A percentile compares a stretch with the other conserved stretches of the same genome.
Evolutionary conservation across 2,329 filamentous ascomycete genomes (phyloP).

Genomic region (Chaetomium globosum): DNA sequence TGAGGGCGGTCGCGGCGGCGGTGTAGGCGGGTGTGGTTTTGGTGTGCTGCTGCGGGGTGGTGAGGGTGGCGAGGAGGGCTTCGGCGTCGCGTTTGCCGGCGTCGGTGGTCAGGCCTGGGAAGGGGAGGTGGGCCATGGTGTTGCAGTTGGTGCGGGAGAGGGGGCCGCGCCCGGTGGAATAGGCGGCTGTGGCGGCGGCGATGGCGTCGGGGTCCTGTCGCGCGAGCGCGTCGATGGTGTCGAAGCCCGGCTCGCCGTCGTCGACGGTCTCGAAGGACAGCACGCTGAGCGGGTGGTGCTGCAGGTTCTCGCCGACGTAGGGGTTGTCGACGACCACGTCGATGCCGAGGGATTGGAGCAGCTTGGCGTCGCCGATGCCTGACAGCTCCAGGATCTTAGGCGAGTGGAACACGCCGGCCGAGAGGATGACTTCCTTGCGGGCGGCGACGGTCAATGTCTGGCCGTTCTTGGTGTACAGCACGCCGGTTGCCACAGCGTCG

Average conservation of each 20-base stretch:
- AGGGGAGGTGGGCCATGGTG: conserved; percentile 18
- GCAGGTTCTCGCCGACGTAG: conserved; percentile 50
- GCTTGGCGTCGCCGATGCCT: conserved; percentile 44
- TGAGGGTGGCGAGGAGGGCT: not conserved
- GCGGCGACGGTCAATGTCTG: conserved; percentile 25
- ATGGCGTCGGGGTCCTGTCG: conserved; percentile 21
- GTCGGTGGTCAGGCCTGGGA: conserved; percentile 15
- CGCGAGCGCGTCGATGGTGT: conserved; percentile 21
- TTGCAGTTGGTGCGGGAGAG: conserved; percentile 25
- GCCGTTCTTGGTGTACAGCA: conserved; percentile 37
- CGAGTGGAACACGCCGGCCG: conserved; percentile 46
- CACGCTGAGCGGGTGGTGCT: conserved; percentile 42
- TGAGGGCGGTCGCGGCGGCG: conserved; percentile 4
- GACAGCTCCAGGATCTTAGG: conserved; percentile 43
- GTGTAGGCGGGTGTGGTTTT: not conserved
- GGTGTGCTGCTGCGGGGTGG: not conserved
- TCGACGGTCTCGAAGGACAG: conserved; percentile 27
- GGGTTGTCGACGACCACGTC: conserved; percentile 46
- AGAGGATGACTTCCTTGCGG: conserved; percentile 46
- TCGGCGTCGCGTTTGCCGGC: conserved; percentile 12
- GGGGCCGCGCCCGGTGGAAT: conserved; percentile 21
- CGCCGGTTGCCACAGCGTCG: conserved; percentile 40
- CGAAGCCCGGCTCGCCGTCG: conserved; percentile 11
- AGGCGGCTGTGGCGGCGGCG: conserved; percentile 20
- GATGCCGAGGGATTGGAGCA: conserved; percentile 47